Base-by-base conservation (phyloP, 2,329 filamentous ascomycete genomes). In the Penicillium sp. region DNA sequence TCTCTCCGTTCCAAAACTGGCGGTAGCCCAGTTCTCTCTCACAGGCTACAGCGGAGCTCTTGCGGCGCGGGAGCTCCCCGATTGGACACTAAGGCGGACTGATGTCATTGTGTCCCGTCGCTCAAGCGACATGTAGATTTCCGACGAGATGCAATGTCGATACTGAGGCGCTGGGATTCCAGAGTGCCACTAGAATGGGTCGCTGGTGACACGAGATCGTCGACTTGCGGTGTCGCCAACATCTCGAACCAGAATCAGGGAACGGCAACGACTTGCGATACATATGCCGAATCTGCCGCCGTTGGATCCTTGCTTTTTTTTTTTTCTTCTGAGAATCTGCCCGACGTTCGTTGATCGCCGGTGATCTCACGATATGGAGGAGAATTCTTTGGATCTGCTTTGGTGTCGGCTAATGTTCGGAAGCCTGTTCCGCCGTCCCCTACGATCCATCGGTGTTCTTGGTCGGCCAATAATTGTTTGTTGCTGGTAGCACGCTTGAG, bases 21-120 rank as follows among this genome's bases (percentile, higher is more conserved):
- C 13, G 2, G 31, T 35, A 35, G 31, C 31, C 31, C 31, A 7
- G 31, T 38, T 5, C 11, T 38, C 35, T 13, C 35, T 38, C 7
- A 7, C 11, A 35, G 31, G 31, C 31, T 35, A 23, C 46, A 23
- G 23, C 21, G 46, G 21, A 48, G 19, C 23, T 5, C 19, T 23
- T 6, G 46, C 8, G 21, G 19, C 44, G 54, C 54, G 54, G 45
- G 45, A 31, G 46, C 17, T 50, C 52, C 58, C 52, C 58, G 52
- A 56, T 56, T 47, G 52, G 47, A 29, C 11, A 29, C 21, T 8
- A 21, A 4, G 30, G 23, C 29, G n/a, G 21, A 31, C 49, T 58
- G 60, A 55, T 60, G 58, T 50, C 46, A 60, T 60, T 19, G 50
- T 49, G 29, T 56, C 29, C 29, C 38, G 17, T 44, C 5, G 9